A percentile compares a stretch with the other conserved stretches of the same genome.
These are phyloP conservation scores for Trichosporon ovoides DNA, from an alignment of 1,284 basidiomycete genomes.

Conservation along the genomic window DNA sequence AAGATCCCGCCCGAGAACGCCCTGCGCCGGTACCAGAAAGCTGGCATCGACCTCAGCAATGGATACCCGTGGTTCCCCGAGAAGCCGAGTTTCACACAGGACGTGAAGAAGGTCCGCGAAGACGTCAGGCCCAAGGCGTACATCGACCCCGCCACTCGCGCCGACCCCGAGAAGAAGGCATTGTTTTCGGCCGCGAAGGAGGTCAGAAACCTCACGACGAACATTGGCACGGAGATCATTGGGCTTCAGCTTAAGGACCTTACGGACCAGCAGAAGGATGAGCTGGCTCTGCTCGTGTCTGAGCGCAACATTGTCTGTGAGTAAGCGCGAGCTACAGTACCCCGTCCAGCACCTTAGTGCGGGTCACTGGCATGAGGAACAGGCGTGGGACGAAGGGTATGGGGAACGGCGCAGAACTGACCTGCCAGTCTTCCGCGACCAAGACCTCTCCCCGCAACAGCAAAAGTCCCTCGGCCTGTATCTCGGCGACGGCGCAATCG, in stretches of 20 bases:
- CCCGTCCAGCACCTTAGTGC: too few species aligned
- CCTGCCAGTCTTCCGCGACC: slow-evolving; percentile 27
- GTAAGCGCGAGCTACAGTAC: too few species aligned
- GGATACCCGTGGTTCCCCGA: slow-evolving; percentile 39
- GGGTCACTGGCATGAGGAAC: too few species aligned
- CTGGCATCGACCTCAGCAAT: slow-evolving; percentile 35
- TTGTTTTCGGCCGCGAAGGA: slow-evolving; percentile 38
- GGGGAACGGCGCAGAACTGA: too few species aligned
- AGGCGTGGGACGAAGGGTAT: too few species aligned
- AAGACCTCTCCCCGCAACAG: slow-evolving; percentile 32
- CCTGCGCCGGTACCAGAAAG: slow-evolving; percentile 32
- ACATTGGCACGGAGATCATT: slow-evolving; percentile 42
- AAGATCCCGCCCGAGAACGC: slow-evolving; percentile 33
- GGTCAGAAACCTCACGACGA: slow-evolving; percentile 28
- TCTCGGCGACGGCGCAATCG: slow-evolving; percentile 32
- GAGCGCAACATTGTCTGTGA: slow-evolving; percentile 35
- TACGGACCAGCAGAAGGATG: slow-evolving; percentile 36
- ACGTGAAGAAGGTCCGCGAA: slow-evolving; percentile 31
- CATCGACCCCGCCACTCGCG: slow-evolving; percentile 34
- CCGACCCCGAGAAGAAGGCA: slow-evolving; percentile 41
- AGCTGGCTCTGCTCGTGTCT: slow-evolving; percentile 34
- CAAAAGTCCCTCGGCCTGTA: slow-evolving; percentile 30
- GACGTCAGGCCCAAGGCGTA: slow-evolving; percentile 28
- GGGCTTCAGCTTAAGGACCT: slow-evolving; percentile 36
- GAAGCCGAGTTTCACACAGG: slow-evolving; percentile 37